Evolutionary conservation across 2,329 filamentous ascomycete species (phyloP).

Genomic region (Alternaria ethzedia): DNA sequence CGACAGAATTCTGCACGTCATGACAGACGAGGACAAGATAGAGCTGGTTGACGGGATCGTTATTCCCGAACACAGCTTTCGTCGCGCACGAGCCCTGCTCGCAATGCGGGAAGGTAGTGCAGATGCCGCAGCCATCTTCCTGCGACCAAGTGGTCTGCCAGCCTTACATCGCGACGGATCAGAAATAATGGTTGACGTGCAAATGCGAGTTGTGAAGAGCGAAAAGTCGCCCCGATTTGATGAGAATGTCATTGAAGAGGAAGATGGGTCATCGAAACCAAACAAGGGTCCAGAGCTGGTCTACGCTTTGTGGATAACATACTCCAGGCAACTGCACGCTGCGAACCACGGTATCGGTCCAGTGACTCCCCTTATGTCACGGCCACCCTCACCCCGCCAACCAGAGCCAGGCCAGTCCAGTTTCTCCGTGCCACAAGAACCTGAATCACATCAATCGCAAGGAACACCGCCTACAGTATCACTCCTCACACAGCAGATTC

Average conservation of each 20-base stretch:
- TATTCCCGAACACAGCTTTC: conserved; percentile 93
- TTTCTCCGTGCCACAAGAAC: conserved; percentile 46
- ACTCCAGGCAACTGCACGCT: conserved; percentile 89
- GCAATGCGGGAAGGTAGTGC: conserved; percentile 82
- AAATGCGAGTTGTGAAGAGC: conserved; percentile 95
- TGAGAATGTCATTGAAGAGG: conserved; percentile 70
- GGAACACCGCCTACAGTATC: conserved; percentile 51
- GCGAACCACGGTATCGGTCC: conserved; percentile 67
- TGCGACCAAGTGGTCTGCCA: conserved; percentile 81
- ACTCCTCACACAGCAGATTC: conserved; percentile 59
- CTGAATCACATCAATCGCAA: conserved; percentile 43
- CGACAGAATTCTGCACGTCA: conserved; percentile 78
- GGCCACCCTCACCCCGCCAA: conserved; percentile 76
- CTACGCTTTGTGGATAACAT: conserved; percentile 96
- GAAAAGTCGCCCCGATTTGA: conserved; percentile 62
- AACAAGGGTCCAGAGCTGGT: conserved; percentile 71
- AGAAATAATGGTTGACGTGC: conserved; percentile 91
- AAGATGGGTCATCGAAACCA: conserved; percentile 54
- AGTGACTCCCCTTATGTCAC: conserved; percentile 68
- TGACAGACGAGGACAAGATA: conserved; percentile 87
- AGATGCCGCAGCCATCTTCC: conserved; percentile 76
- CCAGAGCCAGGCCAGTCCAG: conserved; percentile 75
- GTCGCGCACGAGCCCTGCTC: conserved; percentile 83
- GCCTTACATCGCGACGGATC: conserved; percentile 90
- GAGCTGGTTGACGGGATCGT: conserved; percentile 91